Evolutionary conservation across 1,139 yeast genomes (phyloP), one percentile per base, ranked within the genome.

Genomic region (Lodderomyces margitis): DNA sequence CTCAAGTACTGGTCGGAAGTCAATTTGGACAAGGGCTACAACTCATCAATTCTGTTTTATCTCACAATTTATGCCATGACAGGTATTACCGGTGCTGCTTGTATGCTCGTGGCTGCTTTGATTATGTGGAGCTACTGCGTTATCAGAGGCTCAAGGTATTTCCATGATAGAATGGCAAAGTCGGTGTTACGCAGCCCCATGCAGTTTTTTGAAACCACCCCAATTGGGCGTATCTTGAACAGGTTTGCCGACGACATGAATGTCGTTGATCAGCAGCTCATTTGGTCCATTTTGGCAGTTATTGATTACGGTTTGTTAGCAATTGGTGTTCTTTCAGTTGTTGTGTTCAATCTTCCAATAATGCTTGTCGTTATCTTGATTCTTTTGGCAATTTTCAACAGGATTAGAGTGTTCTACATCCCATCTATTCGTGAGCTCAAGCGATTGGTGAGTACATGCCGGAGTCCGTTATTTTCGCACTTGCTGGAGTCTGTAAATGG

Each of bases 181-280:
- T 49, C 61, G 16, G 62, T 68, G 1, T 55, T 66, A 42, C 57
- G 68, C 41, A 57, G 70, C 2, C 74, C 74, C 21, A 68, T 68
- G 74, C 61, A 68, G 1, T 67, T 67, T 47, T 68, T 67, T 44
- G 74, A 68, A 46, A 67, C 73, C 10, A 67, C 72, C 0, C 74
- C 74, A 12, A 53, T 62, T 28, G 73, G 70, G 1, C 50, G 71
- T 46, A 64, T 68, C 33, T 58, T 65, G 54, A 66, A 66, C 45
- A 55, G 73, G 46, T 67, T 65, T 47, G 53, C 71, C 7, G 67
- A 66, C 37, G 70, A 68, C 46, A 62, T 68, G 21, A 55, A 56
- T 21, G 56, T 55, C 6, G 55, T 68, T 41, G 74, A 67, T 45
- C 54, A 50, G 28, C 60, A 57, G 32, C 47, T 66, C 11, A 55